Base-by-base conservation (phyloP, 129 eudicot species). In the Mikania micrantha region DNA sequence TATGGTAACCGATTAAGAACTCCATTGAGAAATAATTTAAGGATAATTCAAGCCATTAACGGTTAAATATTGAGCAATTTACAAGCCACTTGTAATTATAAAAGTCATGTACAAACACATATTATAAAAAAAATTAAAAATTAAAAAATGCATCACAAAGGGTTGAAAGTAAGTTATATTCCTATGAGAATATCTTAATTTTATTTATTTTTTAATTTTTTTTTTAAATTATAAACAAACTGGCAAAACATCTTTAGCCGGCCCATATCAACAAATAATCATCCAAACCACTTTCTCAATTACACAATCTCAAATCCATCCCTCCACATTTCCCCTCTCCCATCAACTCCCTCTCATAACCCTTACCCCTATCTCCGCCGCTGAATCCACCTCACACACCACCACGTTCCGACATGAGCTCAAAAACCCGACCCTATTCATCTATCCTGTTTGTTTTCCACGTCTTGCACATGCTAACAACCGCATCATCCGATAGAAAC, bases 201-300 rank as follows among this genome's bases (percentile, higher is more conserved):
- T 32, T 32, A 7, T 32, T 32, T 32, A 7, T 32, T 32, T 32
- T 32, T 32, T 32, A 5, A 5, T 32, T 32, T 32, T 32, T 7
- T 32, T 32, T 32, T 32, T n/a, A n/a, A 32, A 32, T 32, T 32
- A n/a, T 32, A 32, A 32, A 32, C 53, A 75, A 57, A 66, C 39
- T 57, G 25, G 49, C 64, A 38, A 67, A 9, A 68, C 4, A 39
- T n/a, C 29, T 11, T 56, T 29, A 66, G 73, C 79, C 74, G 79
- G 79, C 74, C 50, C 35, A 29, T 49, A 42, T 20, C 67, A 54
- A 31, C 68, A 74, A 69, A 74, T 67, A 67, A 67, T 74, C 70
- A 61, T 35, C 77, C 52, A 34, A 62, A 42, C 9, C 39, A 67
- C 69, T 34, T 45, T 22, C 41, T 66, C 79, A 75, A 54, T 65